Base-by-base conservation (phyloP, 306 rosid genomes). In the Sicyos edulis region DNA sequence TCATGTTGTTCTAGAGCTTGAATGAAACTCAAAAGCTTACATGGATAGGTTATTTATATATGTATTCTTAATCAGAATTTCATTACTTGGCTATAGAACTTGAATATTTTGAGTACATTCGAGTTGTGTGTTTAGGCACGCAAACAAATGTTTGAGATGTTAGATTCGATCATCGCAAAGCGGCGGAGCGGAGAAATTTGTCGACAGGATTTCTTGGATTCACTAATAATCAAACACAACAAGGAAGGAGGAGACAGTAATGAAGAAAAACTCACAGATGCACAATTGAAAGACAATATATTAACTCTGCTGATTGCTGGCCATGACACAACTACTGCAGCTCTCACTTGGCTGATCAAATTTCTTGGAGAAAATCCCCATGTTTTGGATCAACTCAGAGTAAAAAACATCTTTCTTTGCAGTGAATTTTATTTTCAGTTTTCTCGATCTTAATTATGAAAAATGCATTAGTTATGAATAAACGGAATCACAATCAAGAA, bases 241-340 rank as follows among this genome's bases (percentile, higher is more conserved):
- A 89, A 76, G 79, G 76, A 60, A 58, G 78, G 63, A 69, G 80
- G 74, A 75, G 78, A 79, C 1, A 67, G 51, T 17, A 79, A 83
- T 80, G 88, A 84, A 75, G 82, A 91, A 20, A 91, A 89, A 77
- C 89, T 91, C 34, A 83, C 91, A 45, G 93, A 91, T 58, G 73
- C 76, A 72, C 97, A 91, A 63, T 58, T 91, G 86, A 91, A 89
- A 72, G 97, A 91, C 86, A 91, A 91, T 50, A 81, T 89, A 55
- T 54, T 89, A 47, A 91, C 97, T 71, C 77, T 89, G 70, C 80
- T 91, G 29, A 85, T 91, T 79, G 97, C 97, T 49, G 97, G 97
- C 11, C 96, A 91, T 77, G 97, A 89, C 62, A 89, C 97, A 47
- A 91, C 97, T 9, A 91, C 97, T 52, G 97, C 96, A 75, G 96